A percentile compares a stretch with the other conserved stretches of the same genome.
These are phyloP conservation scores for Linanthus parryae DNA, from an alignment of 148 eudicot genomes.

Conservation along the genomic window DNA sequence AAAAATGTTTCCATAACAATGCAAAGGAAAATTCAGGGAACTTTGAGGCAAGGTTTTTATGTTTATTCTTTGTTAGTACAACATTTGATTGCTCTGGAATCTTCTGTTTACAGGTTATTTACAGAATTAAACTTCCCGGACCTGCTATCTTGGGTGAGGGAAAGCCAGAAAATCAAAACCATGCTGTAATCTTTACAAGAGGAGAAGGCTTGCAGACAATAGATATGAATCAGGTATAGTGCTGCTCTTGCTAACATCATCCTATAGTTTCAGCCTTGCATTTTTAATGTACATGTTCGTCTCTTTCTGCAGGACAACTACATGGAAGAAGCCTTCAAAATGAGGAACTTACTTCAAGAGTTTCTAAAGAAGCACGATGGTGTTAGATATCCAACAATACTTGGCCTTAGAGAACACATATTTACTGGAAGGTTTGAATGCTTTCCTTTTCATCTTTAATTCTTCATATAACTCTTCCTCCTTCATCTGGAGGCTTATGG, in stretches of 20 bases:
- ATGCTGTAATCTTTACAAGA: conserved; percentile 21
- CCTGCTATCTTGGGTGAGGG: conserved; percentile 47
- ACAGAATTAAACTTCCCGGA: conserved; percentile 44
- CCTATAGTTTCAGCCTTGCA: not conserved
- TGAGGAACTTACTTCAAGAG: conserved; percentile 98
- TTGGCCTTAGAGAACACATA: conserved; percentile 96
- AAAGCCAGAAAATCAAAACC: conserved; percentile 34
- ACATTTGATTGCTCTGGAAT: no score
- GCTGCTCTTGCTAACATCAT: not conserved
- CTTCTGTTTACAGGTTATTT: conserved; percentile 31
- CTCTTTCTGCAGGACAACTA: conserved; percentile 79
- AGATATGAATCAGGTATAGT: conserved; percentile 22
- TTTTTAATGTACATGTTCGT: conserved; percentile 7
- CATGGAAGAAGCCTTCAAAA: conserved; percentile 99
- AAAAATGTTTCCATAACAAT: no score
- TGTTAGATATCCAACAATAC: conserved; percentile 81
- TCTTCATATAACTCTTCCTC: not conserved
- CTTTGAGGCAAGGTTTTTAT: no score
- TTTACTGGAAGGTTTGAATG: conserved; percentile 85
- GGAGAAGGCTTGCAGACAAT: conserved; percentile 23
- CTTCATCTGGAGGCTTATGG: conserved; percentile 4
- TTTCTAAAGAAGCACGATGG: conserved; percentile 87
- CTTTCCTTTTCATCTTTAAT: not conserved
- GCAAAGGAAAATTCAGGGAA: no score
- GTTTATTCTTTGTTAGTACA: no score